Percentiles rank a stretch among this genome's conserved stretches.
These are phyloP conservation scores for Rhodomyrtus psidioides DNA, from an alignment of 441 rosid genomes.

Conservation along the genomic window DNA sequence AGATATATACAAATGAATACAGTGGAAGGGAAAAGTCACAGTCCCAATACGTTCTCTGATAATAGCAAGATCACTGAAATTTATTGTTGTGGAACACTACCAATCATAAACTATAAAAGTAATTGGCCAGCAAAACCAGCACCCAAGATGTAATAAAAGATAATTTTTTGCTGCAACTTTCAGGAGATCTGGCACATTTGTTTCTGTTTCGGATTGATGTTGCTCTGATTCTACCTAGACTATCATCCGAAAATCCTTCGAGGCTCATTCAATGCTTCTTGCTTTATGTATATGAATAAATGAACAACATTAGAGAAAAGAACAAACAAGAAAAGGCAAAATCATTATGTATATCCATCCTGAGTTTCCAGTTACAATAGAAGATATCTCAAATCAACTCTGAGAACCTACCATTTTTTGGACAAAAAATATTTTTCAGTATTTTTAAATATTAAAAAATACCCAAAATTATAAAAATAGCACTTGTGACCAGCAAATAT, in stretches of 20 bases:
- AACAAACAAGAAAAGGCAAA: too few relatives aligned
- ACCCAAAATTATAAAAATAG: too few relatives aligned
- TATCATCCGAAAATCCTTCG: background rate
- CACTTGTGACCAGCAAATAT: too few relatives aligned
- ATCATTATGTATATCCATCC: too few relatives aligned
- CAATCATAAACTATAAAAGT: background rate
- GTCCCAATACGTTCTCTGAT: background rate
- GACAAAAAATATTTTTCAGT: too few relatives aligned
- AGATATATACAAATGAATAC: background rate
- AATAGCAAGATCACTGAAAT: background rate
- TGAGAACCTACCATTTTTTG: too few relatives aligned
- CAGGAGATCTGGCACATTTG: background rate
- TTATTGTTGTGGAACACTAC: background rate
- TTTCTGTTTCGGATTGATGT: background rate
- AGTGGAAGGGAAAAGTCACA: background rate
- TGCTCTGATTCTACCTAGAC: background rate
- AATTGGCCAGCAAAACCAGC: background rate
- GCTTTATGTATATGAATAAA: background rate
- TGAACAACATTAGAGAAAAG: too few relatives aligned
- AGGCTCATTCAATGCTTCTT: background rate
- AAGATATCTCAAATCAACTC: too few relatives aligned
- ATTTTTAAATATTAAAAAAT: too few relatives aligned
- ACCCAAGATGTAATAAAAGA: background rate
- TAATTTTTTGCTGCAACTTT: background rate
- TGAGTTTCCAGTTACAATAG: too few relatives aligned